Conservation (phyloP, 208 protist species). For the Crithidia mellificae region DNA sequence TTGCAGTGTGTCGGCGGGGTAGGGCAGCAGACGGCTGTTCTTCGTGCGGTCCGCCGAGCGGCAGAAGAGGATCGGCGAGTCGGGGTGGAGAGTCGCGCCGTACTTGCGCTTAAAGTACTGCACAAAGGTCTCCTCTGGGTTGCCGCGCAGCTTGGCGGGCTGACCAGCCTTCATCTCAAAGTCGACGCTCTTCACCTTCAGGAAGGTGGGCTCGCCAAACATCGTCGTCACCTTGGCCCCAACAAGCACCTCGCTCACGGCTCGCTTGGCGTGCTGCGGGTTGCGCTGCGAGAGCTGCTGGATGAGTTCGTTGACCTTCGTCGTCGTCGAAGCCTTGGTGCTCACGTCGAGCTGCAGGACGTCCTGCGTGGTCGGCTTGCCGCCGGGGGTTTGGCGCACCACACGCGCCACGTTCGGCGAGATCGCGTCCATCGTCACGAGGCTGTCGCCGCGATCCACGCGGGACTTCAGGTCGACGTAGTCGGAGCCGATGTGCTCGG, state of each 20-base stretch:
- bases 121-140: slow-evolving; percentile 35
- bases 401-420: slow-evolving; percentile 32
- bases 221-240: slow-evolving; percentile 27
- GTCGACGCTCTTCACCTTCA: slow-evolving; percentile 35
- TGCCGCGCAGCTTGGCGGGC: slow-evolving; percentile 16
- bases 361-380: slow-evolving; percentile 17
- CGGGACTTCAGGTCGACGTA: slow-evolving; percentile 29
- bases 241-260: slow-evolving; percentile 13
- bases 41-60: slow-evolving; percentile 14
- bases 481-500: slow-evolving; percentile 23
- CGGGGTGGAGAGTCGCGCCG: slow-evolving; percentile 30
- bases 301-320: slow-evolving; percentile 21
- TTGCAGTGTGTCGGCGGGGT: slow-evolving; percentile 49
- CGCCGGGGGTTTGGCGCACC: neutral
- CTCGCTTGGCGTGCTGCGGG: slow-evolving; percentile 9
- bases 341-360: slow-evolving; percentile 48
- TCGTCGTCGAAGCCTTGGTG: slow-evolving; percentile 19
- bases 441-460: slow-evolving; percentile 9
- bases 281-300: slow-evolving; percentile 3
- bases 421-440: slow-evolving; percentile 42
- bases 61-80: slow-evolving; percentile 31
- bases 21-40: slow-evolving; percentile 21
- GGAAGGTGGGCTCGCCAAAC: slow-evolving; percentile 25
- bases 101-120: slow-evolving; percentile 51
- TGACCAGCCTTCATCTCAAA: slow-evolving; percentile 22